Evolutionary conservation across 768 basidiomycete species (phyloP).

Genomic region (Auriscalpium microsporum): DNA sequence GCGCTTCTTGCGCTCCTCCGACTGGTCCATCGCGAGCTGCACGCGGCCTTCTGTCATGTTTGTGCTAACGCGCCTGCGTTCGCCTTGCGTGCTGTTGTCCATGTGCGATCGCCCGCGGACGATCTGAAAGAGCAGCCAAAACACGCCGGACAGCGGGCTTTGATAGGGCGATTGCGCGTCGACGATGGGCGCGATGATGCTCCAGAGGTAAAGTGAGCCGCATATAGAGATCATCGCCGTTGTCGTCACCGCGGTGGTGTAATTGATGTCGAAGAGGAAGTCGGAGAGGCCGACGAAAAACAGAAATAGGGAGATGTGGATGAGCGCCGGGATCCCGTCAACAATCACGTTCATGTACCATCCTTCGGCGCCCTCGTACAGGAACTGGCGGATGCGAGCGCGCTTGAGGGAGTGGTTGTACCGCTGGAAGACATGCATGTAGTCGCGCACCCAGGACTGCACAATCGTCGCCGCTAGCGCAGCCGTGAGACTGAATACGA

Average conservation of each 20-base stretch:
- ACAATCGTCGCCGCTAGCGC: constrained; percentile 38
- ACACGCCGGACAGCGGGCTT: background rate
- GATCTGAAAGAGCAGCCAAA: constrained; percentile 4
- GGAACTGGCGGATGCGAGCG: constrained; percentile 32
- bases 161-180: constrained; percentile 8
- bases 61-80: background rate
- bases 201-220: constrained; percentile 9
- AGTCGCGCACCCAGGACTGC: constrained; percentile 41
- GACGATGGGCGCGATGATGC: background rate
- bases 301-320: constrained; percentile 41
- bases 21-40: constrained; percentile 9
- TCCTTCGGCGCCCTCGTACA: constrained; percentile 29
- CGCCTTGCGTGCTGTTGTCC: background rate
- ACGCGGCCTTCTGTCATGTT: constrained; percentile 9
- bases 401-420: constrained; percentile 22
- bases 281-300: constrained; percentile 43
- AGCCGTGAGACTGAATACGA: constrained; percentile 31
- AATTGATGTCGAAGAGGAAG: constrained; percentile 28
- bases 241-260: background rate
- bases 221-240: constrained; percentile 5
- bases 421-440: constrained; percentile 21
- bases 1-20: background rate
- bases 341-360: constrained; percentile 35
- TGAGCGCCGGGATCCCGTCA: constrained; percentile 34
- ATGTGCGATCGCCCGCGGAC: constrained; percentile 1